Evolutionary conservation across 805 yeast species (phyloP).

Genomic region (Blastobotrys parvus): DNA sequence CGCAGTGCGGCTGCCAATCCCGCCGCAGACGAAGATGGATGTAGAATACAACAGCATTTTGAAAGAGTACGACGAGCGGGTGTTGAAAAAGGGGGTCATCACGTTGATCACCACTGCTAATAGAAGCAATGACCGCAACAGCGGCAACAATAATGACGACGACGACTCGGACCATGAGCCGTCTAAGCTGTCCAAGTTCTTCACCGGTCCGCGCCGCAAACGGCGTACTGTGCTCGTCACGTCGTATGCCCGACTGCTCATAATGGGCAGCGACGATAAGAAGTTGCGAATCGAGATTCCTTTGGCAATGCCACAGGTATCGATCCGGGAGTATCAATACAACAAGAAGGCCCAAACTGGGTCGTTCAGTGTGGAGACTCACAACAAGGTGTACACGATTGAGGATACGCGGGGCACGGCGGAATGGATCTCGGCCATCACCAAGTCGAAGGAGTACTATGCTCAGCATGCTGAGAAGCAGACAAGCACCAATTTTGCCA

Average conservation of each 20-base stretch:
- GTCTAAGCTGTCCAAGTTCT: conserved; percentile 23
- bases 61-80: conserved; percentile 38
- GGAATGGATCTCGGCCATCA: conserved; percentile 28
- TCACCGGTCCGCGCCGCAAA: conserved; percentile 19
- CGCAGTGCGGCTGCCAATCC: conserved; percentile 25
- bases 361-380: conserved; percentile 26
- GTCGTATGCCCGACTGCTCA: conserved; percentile 27
- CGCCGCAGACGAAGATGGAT: conserved; percentile 40
- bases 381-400: conserved; percentile 26
- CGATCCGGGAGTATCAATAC: conserved; percentile 26
- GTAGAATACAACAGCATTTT: conserved; percentile 40
- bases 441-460: conserved; percentile 21
- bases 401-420: conserved; percentile 26
- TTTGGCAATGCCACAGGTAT: conserved; percentile 27
- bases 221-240: conserved; percentile 29
- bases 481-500: conserved; percentile 6
- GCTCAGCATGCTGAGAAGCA: background rate
- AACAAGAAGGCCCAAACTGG: conserved; percentile 20
- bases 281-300: conserved; percentile 26
- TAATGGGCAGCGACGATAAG: conserved; percentile 24
- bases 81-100: conserved; percentile 38
- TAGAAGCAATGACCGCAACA: background rate
- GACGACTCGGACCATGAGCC: conserved; percentile 18
- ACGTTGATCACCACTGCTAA: conserved; percentile 12
- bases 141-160: conserved; percentile 9